Evolutionary conservation across 306 rosid genomes (phyloP), one percentile per base, ranked within the genome.

Genomic region (Lotus japonicus): DNA sequence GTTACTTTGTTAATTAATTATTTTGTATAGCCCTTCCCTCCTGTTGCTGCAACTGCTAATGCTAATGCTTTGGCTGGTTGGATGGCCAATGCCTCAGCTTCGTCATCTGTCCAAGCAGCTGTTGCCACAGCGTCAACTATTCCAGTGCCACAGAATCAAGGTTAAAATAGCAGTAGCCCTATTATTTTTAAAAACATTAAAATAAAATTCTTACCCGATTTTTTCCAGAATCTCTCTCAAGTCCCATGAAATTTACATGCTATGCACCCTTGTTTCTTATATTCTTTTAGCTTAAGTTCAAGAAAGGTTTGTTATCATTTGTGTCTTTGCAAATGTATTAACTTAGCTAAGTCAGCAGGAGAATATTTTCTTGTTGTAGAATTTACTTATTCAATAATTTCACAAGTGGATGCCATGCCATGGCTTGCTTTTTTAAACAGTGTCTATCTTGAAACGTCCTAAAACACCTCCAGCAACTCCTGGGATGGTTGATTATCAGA

Each of bases 21-120:
- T 70, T 72, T 71, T 80, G 14, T 73, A 11, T 60, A 92, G 98
- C 96, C 95, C 57, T 81, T 89, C 70, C 92, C 87, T 17, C 91
- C 90, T 2, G 41, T 87, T 23, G 85, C 85, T 14, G 86, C 87
- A 50, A 65, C 90, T 72, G 90, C 88, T n/a, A 88, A 84, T 81
- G 75, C 92, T 31, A 88, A 84, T 79, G 95, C 95, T 73, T 84
- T 91, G 78, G 88, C 92, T 14, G 95, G 97, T 72, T 88, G 97
- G 97, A 86, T 91, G 97, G 90, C 87, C 67, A 88, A 88, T 84
- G 86, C 97, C 66, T 83, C 97, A 49, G 90, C 89, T 80, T 79
- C 97, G 48, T 86, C 97, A 71, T 88, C 97, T 61, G 89, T 86
- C 75, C 97, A 91, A 83, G 97, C 97, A 39, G 87, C 97, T 54